Conservation (phyloP, 106 monocot species). For the Posidonia australis region DNA sequence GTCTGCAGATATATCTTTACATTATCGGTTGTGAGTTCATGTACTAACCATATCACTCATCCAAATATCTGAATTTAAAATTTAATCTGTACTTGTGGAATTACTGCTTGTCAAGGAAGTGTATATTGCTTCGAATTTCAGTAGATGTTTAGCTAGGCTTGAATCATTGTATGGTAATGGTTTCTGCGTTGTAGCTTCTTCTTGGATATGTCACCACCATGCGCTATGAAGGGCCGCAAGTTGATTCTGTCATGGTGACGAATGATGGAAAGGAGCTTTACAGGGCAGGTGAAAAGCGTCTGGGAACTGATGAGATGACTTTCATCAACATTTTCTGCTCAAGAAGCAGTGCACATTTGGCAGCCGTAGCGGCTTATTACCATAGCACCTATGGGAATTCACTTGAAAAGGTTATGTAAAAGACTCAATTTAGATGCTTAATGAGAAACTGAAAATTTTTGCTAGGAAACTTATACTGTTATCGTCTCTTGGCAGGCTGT, state of each 20-base stretch:
- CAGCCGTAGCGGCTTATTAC: conserved; percentile 55
- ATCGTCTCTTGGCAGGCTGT: conserved; percentile 32
- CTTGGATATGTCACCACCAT: conserved; percentile 34
- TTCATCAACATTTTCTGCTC: conserved; percentile 58
- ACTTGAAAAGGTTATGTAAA: conserved; percentile 69
- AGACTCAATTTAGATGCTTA: background rate
- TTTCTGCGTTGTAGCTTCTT: conserved; percentile 61
- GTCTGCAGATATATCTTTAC: no score
- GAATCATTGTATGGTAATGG: no score
- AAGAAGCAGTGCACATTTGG: conserved; percentile 65
- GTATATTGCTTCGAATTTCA: no score
- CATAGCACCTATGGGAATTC: conserved; percentile 30
- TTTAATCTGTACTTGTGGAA: no score
- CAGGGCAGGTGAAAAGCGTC: conserved; percentile 71
- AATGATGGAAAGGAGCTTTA: conserved; percentile 60
- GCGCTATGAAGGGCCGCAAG: conserved; percentile 67
- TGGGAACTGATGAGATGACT: conserved; percentile 75
- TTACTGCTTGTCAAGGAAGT: no score
- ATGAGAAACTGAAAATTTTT: background rate
- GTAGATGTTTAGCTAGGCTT: no score
- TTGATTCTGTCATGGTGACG: conserved; percentile 43
- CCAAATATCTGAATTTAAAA: no score
- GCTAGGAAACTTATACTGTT: background rate
- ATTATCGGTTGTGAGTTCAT: no score
- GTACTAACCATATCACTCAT: no score